Base-by-base conservation (phyloP, 2,329 filamentous ascomycete species). In the Fusarium hainanense region DNA sequence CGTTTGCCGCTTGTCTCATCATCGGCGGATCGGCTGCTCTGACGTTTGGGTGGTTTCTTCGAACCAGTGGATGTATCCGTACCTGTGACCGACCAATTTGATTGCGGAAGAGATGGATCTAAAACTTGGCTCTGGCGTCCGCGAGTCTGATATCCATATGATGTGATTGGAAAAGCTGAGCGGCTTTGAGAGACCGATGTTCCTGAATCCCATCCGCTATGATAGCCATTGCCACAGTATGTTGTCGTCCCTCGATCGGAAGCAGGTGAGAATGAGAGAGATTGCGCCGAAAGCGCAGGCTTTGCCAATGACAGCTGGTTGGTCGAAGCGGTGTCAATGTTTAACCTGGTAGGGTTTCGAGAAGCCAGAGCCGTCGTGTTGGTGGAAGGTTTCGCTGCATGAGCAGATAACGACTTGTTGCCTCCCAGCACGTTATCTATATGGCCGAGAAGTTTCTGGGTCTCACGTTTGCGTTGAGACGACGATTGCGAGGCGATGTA, bases 21-120 rank as follows among this genome's bases (percentile, higher is more conserved):
- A 10, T 71, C 68, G 5, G 48, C 56, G 21, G 56, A 64, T 34
- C 68, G 58, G n/a, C 63, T 70, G n/a, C 64, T 70, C 21, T 63
- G 67, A 21, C 68, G 68, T 40, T 70, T 70, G 20, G 58, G 67
- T 25, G 50, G 43, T 18, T 70, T 64, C 50, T 42, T 70, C 7
- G 54, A 43, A 27, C 51, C n/a, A 6, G 51, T 23, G 41, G 58
- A 58, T 44, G 54, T 54, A n/a, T 56, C 42, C 20, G 55, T 64
- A 12, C 52, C 58, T 13, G 54, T 21, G 30, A 43, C n/a, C 9
- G 68, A 54, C 58, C 50, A 47, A 49, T 40, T 34, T 32, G 46
- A 43, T 37, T 56, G 47, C 16, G 48, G 58, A 14, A 28, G 27
- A 21, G 41, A 25, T 8, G 34, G 28, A 5, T n/a, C 23, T 4